Evolutionary conservation across 83 land plant species (phyloP), one percentile per base, ranked within the genome.

Genomic region (Larix sibirica): DNA sequence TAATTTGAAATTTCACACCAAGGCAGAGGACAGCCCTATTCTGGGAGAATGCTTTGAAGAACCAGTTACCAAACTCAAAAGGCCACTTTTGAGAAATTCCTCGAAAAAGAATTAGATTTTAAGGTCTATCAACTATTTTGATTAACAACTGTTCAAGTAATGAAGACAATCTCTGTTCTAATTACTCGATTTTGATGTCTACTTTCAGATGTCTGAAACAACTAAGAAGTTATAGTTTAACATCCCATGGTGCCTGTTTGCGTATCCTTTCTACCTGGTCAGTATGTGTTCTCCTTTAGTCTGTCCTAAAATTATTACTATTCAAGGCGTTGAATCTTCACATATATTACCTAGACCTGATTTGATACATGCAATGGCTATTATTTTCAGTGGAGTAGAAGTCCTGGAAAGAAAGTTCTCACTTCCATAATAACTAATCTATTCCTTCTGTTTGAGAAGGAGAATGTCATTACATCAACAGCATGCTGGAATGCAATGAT

Each of bases 361-460:
- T 12, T 47, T 63, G 26, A 20, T 40, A 20, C 36, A 47, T 18
- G 23, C 23, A 31, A 6, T 38, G 28, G 36, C 7, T 38, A 24
- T 58, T 20, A 28, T 17, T 81, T 76, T 18, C 82, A 91, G 91
- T 89, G 88, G 92, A 60, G 50, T 0, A 84, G 99, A 80, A 89
- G 91, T 62, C 99, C 99, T 13, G 98, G 98, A 16, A 96, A 96
- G 83, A 70, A 26, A 33, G 99, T 14, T 93, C 96, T 2, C 99
- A 96, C 65, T 96, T 86, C 83, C 83, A 95, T 63, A 98, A 98
- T 28, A 28, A 28, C 28, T 61, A 82, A 83, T 33, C 81, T 96
- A 61, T 96, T 96, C 79, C 76, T 78, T 6, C 92, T 95, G 0
- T 82, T 61, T 70, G 98, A 95, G 81, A 89, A 85, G 79, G 88